Conservation (phyloP, 2,329 filamentous ascomycete genomes). For the Fusarium brevicatenulatum region DNA sequence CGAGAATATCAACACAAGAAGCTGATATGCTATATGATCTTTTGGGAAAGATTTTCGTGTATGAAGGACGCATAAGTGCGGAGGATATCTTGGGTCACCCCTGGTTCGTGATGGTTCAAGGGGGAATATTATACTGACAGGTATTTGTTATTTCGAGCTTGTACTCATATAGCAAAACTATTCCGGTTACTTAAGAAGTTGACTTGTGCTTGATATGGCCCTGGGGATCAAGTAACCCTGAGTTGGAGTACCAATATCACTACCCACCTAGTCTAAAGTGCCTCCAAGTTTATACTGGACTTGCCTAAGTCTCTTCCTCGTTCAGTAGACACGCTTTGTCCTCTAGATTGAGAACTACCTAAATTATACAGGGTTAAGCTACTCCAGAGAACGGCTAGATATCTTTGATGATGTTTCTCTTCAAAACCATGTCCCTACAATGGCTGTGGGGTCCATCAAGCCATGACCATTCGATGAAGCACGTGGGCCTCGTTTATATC, state of each 20-base stretch:
- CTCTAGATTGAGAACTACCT: not conserved
- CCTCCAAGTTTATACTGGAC: not conserved
- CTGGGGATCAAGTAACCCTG: not conserved
- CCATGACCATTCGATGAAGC: not conserved
- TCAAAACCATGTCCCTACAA: not conserved
- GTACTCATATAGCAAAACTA: too few relatives aligned
- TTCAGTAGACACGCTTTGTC: not conserved
- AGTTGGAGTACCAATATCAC: too few relatives aligned
- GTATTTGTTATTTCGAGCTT: not conserved
- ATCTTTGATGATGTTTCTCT: too few relatives aligned
- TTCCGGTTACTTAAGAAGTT: not conserved
- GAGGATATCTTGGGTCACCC: not conserved
- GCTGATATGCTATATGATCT: not conserved
- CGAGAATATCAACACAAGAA: not conserved
- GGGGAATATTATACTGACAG: not conserved
- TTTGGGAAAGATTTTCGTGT: not conserved
- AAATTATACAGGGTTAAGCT: too few relatives aligned
- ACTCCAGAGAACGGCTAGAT: accelerated
- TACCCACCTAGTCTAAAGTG: too few relatives aligned
- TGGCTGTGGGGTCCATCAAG: not conserved
- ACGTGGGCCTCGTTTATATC: not conserved
- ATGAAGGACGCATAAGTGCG: not conserved
- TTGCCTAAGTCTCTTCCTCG: not conserved
- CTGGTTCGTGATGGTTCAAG: not conserved
- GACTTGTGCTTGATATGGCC: not conserved